These are phyloP conservation scores for Mycena vitilis DNA, from an alignment of 768 basidiomycete species.

Conservation along the genomic window DNA sequence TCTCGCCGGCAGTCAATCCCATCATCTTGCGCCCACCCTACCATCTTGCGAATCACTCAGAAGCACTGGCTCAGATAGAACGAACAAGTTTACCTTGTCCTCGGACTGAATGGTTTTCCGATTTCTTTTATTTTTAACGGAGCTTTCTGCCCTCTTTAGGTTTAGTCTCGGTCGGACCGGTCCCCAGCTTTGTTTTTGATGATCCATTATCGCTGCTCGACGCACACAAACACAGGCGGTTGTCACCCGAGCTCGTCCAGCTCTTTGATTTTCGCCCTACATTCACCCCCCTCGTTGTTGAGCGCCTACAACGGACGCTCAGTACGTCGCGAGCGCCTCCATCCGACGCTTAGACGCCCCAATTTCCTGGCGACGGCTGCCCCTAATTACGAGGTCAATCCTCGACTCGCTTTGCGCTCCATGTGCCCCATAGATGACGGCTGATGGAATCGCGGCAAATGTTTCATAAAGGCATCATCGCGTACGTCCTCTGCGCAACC, in stretches of 20 bases:
- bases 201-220: background rate
- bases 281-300: background rate
- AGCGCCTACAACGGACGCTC: background rate
- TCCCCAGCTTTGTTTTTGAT: background rate
- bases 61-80: background rate
- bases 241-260: no score
- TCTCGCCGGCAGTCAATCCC: background rate
- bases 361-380: background rate
- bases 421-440: background rate
- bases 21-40: constrained; percentile 7
- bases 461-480: constrained; percentile 15
- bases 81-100: background rate
- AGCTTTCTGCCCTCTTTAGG: background rate
- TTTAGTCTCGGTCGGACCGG: constrained; percentile 3
- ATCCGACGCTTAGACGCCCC: background rate
- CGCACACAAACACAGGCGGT: no score
- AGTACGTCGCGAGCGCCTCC: no score
- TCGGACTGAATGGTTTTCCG: background rate
- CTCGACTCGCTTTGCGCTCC: constrained; percentile 3
- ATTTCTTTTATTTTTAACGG: background rate
- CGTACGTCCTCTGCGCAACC: background rate
- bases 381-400: background rate
- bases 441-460: background rate
- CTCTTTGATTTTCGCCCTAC: no score
- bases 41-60: background rate